Base-by-base conservation (phyloP, 1,284 basidiomycete species). In the Trichosporon sp. region DNA sequence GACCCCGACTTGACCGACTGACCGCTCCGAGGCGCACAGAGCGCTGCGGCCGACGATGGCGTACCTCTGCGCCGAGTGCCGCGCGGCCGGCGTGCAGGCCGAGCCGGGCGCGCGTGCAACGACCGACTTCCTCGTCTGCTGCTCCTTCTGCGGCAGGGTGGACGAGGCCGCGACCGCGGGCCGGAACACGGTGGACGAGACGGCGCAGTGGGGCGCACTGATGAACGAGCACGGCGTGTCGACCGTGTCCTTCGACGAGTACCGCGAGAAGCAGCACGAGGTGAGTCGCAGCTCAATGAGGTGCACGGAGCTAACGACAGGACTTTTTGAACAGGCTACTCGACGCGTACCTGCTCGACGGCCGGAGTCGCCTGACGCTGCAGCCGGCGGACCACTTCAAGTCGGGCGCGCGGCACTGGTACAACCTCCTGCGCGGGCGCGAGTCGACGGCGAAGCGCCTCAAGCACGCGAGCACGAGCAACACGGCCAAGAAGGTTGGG, bases 101-200 rank as follows among this genome's bases (percentile, higher is more conserved):
- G 51, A 31, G 21, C 60, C 23, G 44, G 65, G 58, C 11, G 13
- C 9, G n/a, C 6, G 34, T 34, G 47, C 23, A 7, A 31, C 62
- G 1, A 47, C 60, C 12, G 67, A 69, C 27, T 51, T 56, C n/a
- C 27, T 65, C 15, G 65, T 70, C 3, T 73, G 74, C 6, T 79
- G 77, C 66, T 63, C 72, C 0, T 32, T 32, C n/a, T 79, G 77
- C 65, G 77, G 76, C 1, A 34, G 62, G 4, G 66, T 78, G 44
- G 74, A 79, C 64, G 69, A 72, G 35, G 65, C 21, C 1, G 69
- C 70, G 12, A 77, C 75, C 11, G 63, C 62, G 23, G 31, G n/a
- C 11, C 58, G 38, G 23, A 72, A 71, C 13, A 53, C 64, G 11
- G 69, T 72, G 18, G 66, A 72, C 34, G 67, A 70, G 15, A 69